Conservation (phyloP, 1,284 basidiomycete genomes). For the Rhodotorula sp. region DNA sequence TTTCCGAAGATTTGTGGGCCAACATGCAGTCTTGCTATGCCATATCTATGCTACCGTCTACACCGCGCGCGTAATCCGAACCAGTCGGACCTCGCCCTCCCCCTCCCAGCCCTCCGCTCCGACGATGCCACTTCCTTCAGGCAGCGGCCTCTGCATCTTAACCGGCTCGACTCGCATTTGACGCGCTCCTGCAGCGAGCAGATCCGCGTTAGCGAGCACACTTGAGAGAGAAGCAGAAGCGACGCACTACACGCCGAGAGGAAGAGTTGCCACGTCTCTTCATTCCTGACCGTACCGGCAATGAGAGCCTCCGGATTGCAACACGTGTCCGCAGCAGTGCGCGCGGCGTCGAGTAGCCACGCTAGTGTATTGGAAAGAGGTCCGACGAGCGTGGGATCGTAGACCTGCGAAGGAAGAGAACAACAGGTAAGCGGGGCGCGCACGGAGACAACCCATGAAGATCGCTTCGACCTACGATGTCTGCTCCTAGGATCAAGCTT, state of each 20-base stretch:
- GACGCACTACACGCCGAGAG: constrained; percentile 24
- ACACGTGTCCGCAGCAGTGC: not conserved
- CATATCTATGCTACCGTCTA: not conserved
- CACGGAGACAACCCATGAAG: no score
- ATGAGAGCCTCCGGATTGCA: constrained; percentile 19
- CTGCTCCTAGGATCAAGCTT: constrained; percentile 32
- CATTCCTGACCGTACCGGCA: constrained; percentile 35
- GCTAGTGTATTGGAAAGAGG: constrained; percentile 23
- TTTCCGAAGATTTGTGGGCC: not conserved
- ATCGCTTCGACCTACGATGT: constrained; percentile 29
- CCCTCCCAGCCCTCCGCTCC: constrained; percentile 38
- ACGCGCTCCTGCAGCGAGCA: not conserved
- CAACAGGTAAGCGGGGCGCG: not conserved
- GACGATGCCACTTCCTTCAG: constrained; percentile 25
- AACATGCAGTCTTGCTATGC: no score
- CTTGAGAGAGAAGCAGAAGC: not conserved
- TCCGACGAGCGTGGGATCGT: constrained; percentile 25
- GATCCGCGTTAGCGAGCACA: not conserved
- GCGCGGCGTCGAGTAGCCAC: constrained; percentile 8
- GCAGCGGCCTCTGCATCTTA: not conserved
- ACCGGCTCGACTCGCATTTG: constrained; percentile 14
- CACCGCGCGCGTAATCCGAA: constrained; percentile 7
- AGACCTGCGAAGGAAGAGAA: constrained; percentile 20
- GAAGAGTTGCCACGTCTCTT: constrained; percentile 30
- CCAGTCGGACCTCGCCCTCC: constrained; percentile 33